Percentiles rank a stretch among this genome's conserved stretches.
Evolutionary conservation across 2,329 filamentous ascomycete genomes (phyloP).

Genomic region (Coniella lustricola): DNA sequence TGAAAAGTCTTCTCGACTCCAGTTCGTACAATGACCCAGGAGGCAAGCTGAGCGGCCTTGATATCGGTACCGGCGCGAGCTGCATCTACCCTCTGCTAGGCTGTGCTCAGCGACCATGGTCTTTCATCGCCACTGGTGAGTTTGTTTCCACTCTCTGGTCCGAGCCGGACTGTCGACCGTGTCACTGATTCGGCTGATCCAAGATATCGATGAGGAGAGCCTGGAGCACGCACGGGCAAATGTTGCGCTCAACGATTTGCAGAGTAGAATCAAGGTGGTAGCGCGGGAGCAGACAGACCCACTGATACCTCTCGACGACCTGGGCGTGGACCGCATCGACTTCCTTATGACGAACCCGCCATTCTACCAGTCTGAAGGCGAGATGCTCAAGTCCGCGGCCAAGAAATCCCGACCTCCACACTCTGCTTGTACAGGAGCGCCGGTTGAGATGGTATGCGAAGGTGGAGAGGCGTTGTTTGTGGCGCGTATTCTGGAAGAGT

Average conservation of each 20-base stretch:
- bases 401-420: constrained; percentile 62
- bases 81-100: constrained; percentile 86
- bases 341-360: constrained; percentile 95
- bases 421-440: constrained; percentile 68
- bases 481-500: constrained; percentile 53
- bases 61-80: constrained; percentile 86
- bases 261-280: constrained; percentile 57
- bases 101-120: constrained; percentile 65
- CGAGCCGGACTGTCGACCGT: constrained; percentile 6
- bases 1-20: constrained; percentile 73
- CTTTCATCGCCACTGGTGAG: constrained; percentile 57
- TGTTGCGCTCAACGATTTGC: constrained; percentile 56
- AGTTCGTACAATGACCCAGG: constrained; percentile 45
- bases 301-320: constrained; percentile 57
- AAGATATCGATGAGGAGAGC: constrained; percentile 69
- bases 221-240: constrained; percentile 61
- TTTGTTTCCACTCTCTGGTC: background rate
- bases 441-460: constrained; percentile 76
- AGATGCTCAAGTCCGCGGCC: constrained; percentile 58
- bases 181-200: constrained; percentile 18
- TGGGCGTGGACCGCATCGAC: constrained; percentile 50
- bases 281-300: constrained; percentile 41
- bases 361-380: constrained; percentile 72
- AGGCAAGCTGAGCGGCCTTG: constrained; percentile 60
- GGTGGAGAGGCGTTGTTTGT: constrained; percentile 83